Evolutionary conservation across 495 filamentous ascomycete genomes (phyloP), one percentile per base, ranked within the genome.

Genomic region (Entonaema liquescens): DNA sequence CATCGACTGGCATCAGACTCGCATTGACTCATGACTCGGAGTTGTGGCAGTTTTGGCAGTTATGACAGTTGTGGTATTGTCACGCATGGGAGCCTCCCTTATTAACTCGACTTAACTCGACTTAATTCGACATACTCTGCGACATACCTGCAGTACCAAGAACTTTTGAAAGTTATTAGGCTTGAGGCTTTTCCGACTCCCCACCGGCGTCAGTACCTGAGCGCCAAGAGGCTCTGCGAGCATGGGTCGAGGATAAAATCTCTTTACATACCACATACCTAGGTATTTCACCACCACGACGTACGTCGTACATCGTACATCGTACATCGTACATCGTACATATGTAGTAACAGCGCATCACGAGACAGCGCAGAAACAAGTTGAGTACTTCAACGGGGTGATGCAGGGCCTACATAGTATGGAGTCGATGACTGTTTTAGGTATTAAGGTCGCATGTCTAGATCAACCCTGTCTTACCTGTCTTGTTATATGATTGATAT

Each of bases 171-270:
- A 47, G 12, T 47, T 11, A 23, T 38, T 29, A 38, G 5, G 21
- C 44, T 28, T 60, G 44, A 52, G 59, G 66, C 59, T 42, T 69
- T 62, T 42, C 52, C 33, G n/a, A 50, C 28, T 49, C 31, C 29
- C 52, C 59, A 58, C 38, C 35, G 25, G 35, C 42, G 19, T 53
- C 66, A 21, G 66, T 61, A 35, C 52, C 58, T 55, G 44, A 56
- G 61, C 15, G 67, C 67, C 67, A 70, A 70, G 68, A 67, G 58
- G 59, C 57, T 66, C 62, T 61, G 42, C 35, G 35, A 52, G 63
- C 63, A 67, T 72, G 69, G 69, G 63, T 67, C 11, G 54, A 67
- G 59, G 69, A 58, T 68, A 68, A 72, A 72, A 25, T 60, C 54
- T 44, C 19, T 56, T 31, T 56, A 56, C 26, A 31, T 29, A n/a